phyloP scores from a whole-genome alignment of 768 basidiomycete genomes.

The Podaxis rugospora region DNA sequence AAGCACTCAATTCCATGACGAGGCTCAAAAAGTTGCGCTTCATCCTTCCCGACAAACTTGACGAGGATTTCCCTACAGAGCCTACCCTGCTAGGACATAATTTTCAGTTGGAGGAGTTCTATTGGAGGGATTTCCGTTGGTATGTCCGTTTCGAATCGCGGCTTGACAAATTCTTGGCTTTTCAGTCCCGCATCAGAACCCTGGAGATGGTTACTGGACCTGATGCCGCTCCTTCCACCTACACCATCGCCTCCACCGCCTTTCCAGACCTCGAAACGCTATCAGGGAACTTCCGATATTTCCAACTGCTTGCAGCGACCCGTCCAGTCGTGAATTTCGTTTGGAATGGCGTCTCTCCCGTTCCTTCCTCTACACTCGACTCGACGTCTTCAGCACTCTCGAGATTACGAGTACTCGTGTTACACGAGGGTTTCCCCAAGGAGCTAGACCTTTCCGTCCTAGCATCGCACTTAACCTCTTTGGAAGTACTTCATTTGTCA shows the following conservation, averaged over 20 bases:
- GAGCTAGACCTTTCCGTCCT: not conserved
- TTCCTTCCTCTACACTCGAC: not conserved
- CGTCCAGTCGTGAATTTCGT: not conserved
- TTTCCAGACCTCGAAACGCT: conserved; percentile 2
- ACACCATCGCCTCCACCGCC: not conserved
- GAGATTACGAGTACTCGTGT: not conserved
- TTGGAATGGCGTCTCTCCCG: not conserved
- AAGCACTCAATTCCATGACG: not conserved
- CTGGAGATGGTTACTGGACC: not conserved
- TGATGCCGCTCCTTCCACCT: not conserved
- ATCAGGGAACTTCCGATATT: conserved; percentile 1
- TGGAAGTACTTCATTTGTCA: conserved; percentile 5
- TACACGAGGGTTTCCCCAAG: conserved; percentile 5
- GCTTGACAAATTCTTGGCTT: not conserved
- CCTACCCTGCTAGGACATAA: not conserved
- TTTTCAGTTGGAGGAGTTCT: conserved; percentile 1
- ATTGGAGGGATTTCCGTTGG: conserved; percentile 9
- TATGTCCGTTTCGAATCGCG: not conserved
- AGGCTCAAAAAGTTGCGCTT: not conserved
- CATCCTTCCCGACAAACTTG: not conserved
- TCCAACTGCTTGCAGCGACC: not conserved
- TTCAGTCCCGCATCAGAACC: not conserved
- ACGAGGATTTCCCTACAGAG: not conserved
- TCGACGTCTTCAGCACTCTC: not conserved
- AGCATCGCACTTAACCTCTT: not conserved